These are phyloP conservation scores for Fusarium illudens DNA, from an alignment of 2,329 filamentous ascomycete species.

Conservation along the genomic window DNA sequence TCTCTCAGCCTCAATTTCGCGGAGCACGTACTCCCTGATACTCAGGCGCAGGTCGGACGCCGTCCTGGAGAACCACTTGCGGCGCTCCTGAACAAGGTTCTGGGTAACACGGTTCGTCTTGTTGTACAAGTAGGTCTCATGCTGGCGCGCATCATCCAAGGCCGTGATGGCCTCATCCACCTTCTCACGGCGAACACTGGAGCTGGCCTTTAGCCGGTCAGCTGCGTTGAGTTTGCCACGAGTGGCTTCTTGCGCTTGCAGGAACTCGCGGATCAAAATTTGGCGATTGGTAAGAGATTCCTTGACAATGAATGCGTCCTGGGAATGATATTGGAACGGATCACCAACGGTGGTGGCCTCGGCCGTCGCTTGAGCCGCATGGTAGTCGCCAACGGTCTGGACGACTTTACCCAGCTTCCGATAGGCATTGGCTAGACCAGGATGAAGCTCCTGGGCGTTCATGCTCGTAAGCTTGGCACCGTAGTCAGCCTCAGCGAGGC, in stretches of 20 bases:
- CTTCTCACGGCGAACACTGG: slow-evolving; percentile 90
- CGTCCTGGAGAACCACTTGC: slow-evolving; percentile 90
- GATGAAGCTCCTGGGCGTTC: slow-evolving; percentile 89
- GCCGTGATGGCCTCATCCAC: slow-evolving; percentile 96
- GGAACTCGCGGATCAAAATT: slow-evolving; percentile 90
- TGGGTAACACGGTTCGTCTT: slow-evolving; percentile 90
- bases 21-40: slow-evolving; percentile 90
- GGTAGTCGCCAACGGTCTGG: slow-evolving; percentile 92
- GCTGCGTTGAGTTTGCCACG: slow-evolving; percentile 85
- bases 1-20: slow-evolving; percentile 94
- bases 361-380: slow-evolving; percentile 94
- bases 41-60: slow-evolving; percentile 82
- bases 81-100: slow-evolving; percentile 87
- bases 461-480: slow-evolving; percentile 89
- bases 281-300: slow-evolving; percentile 98
- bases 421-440: slow-evolving; percentile 87
- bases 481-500: slow-evolving; percentile 90
- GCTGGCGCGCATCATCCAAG: slow-evolving; percentile 84
- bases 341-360: slow-evolving; percentile 96
- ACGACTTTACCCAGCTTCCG: slow-evolving; percentile 94
- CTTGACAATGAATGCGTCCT: slow-evolving; percentile 97
- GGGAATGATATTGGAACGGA: slow-evolving; percentile 92
- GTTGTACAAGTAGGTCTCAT: slow-evolving; percentile 81
- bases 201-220: slow-evolving; percentile 86
- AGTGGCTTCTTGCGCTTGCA: slow-evolving; percentile 88